Percentiles rank a stretch among this genome's conserved stretches.
phyloP scores from a whole-genome alignment of 2,329 filamentous ascomycete species.

The Ophiocordyceps robertsii region DNA sequence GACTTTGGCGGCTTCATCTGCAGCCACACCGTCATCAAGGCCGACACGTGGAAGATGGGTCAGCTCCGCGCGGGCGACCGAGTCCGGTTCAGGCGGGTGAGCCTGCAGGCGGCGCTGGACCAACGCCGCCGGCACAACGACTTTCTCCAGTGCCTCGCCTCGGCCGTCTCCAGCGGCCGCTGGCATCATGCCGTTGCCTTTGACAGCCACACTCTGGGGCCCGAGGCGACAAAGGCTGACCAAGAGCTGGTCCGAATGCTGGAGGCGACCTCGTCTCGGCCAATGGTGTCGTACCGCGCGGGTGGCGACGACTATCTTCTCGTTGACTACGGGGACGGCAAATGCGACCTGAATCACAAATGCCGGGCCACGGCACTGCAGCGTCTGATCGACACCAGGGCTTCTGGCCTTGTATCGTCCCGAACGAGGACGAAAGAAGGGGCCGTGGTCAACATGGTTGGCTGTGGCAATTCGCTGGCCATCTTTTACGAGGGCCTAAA shows the following conservation, averaged over 20 bases:
- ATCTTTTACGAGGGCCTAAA: background rate
- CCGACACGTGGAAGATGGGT: constrained; percentile 22
- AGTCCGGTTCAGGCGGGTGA: constrained; percentile 2
- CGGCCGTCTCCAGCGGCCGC: background rate
- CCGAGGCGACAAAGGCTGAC: background rate
- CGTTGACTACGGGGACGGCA: background rate
- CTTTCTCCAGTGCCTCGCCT: background rate
- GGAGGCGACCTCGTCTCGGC: background rate
- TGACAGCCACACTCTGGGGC: background rate
- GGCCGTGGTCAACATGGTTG: background rate
- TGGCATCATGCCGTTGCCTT: background rate
- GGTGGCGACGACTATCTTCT: constrained; percentile 1
- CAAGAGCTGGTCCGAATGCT: background rate
- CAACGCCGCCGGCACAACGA: background rate
- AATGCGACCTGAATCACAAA: background rate
- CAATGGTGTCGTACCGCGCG: background rate
- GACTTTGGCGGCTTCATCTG: constrained; percentile 18
- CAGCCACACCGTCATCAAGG: constrained; percentile 14
- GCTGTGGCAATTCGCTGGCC: background rate
- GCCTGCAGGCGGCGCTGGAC: background rate
- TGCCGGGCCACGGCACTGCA: background rate
- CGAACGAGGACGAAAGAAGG: background rate
- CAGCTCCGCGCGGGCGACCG: constrained; percentile 18
- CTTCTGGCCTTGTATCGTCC: background rate
- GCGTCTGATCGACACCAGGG: background rate